Conservation (phyloP, 306 rosid species). For the Mimosa bimucronata region DNA sequence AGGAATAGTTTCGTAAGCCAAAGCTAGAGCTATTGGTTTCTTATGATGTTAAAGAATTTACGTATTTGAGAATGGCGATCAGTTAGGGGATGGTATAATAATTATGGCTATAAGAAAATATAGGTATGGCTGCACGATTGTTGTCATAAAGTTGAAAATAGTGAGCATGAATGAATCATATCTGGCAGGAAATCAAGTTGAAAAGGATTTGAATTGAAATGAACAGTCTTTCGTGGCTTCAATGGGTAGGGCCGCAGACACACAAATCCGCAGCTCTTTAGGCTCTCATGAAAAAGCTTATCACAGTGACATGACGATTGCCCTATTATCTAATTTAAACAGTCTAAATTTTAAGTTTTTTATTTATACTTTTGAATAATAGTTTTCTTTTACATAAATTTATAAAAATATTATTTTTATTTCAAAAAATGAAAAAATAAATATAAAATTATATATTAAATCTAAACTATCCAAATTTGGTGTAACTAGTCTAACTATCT, state of each 20-base stretch:
- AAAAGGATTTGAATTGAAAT: conserved; percentile 13
- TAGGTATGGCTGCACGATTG: neutral
- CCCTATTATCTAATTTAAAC: neutral
- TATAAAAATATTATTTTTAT: no score
- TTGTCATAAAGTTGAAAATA: neutral
- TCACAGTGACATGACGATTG: neutral
- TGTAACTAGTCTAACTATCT: neutral
- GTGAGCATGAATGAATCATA: neutral
- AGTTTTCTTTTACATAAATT: neutral
- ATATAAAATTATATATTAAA: neutral
- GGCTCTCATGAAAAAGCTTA: neutral
- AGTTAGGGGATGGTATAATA: neutral
- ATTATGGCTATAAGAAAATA: neutral
- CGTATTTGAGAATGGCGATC: neutral
- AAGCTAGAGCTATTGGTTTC: no score
- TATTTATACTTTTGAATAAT: neutral
- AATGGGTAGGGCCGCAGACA: conserved; percentile 21
- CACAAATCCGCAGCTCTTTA: conserved; percentile 25
- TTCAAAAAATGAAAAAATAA: neutral
- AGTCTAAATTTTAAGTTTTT: neutral
- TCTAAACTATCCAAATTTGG: neutral
- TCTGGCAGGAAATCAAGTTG: conserved; percentile 29
- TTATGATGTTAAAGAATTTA: no score
- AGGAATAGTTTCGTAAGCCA: no score
- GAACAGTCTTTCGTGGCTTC: neutral